These are phyloP conservation scores for Tricholoma furcatifolium DNA, from an alignment of 768 basidiomycete species.

Conservation along the genomic window DNA sequence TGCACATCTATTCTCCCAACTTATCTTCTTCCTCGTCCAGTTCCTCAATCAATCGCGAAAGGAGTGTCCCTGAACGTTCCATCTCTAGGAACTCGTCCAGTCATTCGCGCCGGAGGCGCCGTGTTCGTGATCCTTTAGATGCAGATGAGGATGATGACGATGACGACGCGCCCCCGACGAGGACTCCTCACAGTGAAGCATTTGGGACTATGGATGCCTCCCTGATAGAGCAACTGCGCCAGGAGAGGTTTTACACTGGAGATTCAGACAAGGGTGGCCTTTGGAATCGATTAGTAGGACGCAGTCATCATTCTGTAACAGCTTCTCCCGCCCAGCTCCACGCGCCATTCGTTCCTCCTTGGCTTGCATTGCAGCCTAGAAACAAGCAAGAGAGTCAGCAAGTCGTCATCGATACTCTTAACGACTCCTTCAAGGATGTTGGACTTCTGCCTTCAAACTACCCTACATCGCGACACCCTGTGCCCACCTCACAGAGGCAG, in stretches of 20 bases:
- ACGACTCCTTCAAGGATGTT: constrained; percentile 77
- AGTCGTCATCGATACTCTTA: constrained; percentile 66
- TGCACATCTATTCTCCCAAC: constrained; percentile 18
- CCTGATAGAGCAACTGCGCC: constrained; percentile 43
- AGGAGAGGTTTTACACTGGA: constrained; percentile 22
- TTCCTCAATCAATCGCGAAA: constrained; percentile 1
- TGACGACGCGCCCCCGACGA: constrained; percentile 35
- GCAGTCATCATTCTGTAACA: constrained; percentile 15
- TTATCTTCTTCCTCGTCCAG: constrained; percentile 8
- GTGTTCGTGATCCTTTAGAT: constrained; percentile 27
- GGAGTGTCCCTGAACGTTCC: constrained; percentile 5
- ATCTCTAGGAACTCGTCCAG: constrained; percentile 18
- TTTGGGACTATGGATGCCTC: constrained; percentile 59
- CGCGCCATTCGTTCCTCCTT: constrained; percentile 42
- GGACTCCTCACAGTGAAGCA: constrained; percentile 63
- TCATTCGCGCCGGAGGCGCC: constrained; percentile 23
- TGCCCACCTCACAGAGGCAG: constrained; percentile 23
- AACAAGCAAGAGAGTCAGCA: constrained; percentile 67
- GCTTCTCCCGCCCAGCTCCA: constrained; percentile 24
- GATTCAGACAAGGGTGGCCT: constrained; percentile 23
- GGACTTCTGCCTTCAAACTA: constrained; percentile 63
- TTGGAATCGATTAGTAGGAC: constrained; percentile 23
- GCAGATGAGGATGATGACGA: constrained; percentile 32
- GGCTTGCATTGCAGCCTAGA: constrained; percentile 66
- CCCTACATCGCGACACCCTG: constrained; percentile 28